phyloP scores from a whole-genome alignment of 306 rosid genomes.

The Vigna trinervia region DNA sequence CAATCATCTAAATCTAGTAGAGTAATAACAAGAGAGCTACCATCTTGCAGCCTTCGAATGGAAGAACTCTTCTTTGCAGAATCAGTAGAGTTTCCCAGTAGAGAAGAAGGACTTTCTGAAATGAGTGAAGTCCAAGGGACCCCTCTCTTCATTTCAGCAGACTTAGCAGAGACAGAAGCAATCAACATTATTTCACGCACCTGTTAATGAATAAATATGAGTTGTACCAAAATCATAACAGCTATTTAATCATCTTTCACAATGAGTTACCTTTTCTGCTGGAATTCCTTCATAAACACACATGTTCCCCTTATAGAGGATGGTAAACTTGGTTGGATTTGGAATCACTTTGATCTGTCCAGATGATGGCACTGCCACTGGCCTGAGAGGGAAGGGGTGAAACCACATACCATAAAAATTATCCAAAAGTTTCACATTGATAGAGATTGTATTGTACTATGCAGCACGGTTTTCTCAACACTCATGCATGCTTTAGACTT shows the following conservation, averaged over 20 bases:
- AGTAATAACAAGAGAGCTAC: conserved; percentile 30
- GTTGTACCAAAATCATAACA: background rate
- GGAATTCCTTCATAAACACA: conserved; percentile 67
- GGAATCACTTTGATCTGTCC: conserved; percentile 36
- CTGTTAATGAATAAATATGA: conserved; percentile 41
- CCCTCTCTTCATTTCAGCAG: conserved; percentile 57
- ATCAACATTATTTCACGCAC: conserved; percentile 62
- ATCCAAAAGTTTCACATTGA: background rate
- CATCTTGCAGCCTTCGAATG: conserved; percentile 70
- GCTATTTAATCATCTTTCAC: conserved; percentile 5
- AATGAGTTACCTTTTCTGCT: conserved; percentile 61
- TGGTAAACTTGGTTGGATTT: conserved; percentile 55
- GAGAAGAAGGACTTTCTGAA: conserved; percentile 48
- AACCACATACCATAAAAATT: background rate
- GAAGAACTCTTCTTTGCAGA: conserved; percentile 59
- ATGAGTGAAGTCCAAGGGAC: conserved; percentile 53
- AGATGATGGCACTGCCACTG: conserved; percentile 53
- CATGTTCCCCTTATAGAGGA: conserved; percentile 65
- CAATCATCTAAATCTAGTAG: background rate
- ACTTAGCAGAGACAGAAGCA: conserved; percentile 62
- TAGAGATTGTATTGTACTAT: background rate
- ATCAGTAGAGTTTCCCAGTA: conserved; percentile 52
- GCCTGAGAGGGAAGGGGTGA: conserved; percentile 43
- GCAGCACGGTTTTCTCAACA: conserved; percentile 1
- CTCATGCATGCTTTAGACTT: background rate